phyloP scores from a whole-genome alignment of 768 basidiomycete genomes.

The Lactarius tabidus region DNA sequence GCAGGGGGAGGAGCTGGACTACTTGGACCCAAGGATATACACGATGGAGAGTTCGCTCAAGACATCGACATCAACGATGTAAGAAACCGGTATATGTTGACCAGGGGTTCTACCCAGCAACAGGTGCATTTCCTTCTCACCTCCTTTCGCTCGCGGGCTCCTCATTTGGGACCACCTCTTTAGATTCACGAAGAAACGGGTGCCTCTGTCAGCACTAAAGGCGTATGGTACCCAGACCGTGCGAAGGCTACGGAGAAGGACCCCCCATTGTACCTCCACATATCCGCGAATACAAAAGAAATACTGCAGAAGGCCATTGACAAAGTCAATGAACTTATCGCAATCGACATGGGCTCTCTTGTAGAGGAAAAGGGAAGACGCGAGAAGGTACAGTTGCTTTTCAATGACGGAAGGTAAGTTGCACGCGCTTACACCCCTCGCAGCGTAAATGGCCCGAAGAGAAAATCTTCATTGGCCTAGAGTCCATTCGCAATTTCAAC shows the following conservation, averaged over 20 bases:
- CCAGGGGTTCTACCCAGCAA: slow-evolving; percentile 87
- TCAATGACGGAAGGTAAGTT: background rate
- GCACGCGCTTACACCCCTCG: slow-evolving; percentile 15
- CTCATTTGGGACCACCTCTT: background rate
- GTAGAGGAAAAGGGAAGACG: slow-evolving; percentile 73
- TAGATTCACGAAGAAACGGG: slow-evolving; percentile 93
- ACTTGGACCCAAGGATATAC: slow-evolving; percentile 54
- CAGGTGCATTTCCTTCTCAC: slow-evolving; percentile 53
- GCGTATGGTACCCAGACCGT: slow-evolving; percentile 94
- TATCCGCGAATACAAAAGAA: slow-evolving; percentile 71
- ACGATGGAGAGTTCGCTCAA: slow-evolving; percentile 78
- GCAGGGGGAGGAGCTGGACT: slow-evolving; percentile 37
- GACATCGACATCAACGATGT: slow-evolving; percentile 98
- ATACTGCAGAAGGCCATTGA: slow-evolving; percentile 62
- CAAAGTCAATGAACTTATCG: slow-evolving; percentile 69
- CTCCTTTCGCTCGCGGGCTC: background rate
- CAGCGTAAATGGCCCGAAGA: slow-evolving; percentile 98
- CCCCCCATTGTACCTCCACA: slow-evolving; percentile 90
- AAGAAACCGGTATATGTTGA: slow-evolving; percentile 90
- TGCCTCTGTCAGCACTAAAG: slow-evolving; percentile 88
- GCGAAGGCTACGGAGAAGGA: slow-evolving; percentile 88
- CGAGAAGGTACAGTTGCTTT: slow-evolving; percentile 50
- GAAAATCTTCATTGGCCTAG: slow-evolving; percentile 84
- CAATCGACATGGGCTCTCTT: slow-evolving; percentile 71
- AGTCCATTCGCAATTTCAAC: slow-evolving; percentile 94